Base-by-base conservation (phyloP, 176 grass and related monocot species). In the Ananas comosus region DNA sequence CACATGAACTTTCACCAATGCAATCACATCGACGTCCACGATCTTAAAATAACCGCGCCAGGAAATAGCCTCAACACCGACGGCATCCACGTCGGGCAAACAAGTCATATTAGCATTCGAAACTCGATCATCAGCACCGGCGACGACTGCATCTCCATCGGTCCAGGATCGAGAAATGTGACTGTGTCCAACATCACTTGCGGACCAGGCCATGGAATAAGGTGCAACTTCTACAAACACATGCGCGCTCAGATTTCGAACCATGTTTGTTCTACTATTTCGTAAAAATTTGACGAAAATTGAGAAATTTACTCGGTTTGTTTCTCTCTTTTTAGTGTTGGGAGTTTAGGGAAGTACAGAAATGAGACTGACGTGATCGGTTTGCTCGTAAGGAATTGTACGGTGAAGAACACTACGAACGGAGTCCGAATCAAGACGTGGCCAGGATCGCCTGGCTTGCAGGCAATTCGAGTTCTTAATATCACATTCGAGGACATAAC, bases 401-500 rank as follows among this genome's bases (percentile, higher is more conserved):
- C 49, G 1, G 75, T 91, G 33, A 76, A 24, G 6, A 73, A 76
- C 9, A 77, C 85, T 1, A 51, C 1, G 63, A 80, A 88, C 48
- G 85, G 81, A 8, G 85, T 76, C 18, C 82, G 85, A 72, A 91
- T 91, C 71, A 85, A 87, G 78, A 91, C 81, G 0, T 91, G 84
- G 84, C 68, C 79, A 2, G 83, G 74, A 0, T 83, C 86, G 64
- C 70, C 77, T 42, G 33, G 33, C 33, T 42, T 42, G 33, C 33
- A 42, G 18, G 64, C 83, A 0, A 73, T 86, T 21, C 29, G 64
- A 17, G 80, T 77, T 0, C 74, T 72, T 64, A 84, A 89, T 72
- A 82, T 94, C 75, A 94, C 74, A 6, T 94, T 90, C 72, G 28
- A 84, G 64, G 75, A 87, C 68, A 85, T 95, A 66, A 10, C 48